Evolutionary conservation across 768 basidiomycete species (phyloP), one percentile per base, ranked within the genome.

Genomic region (Rhodocollybia butyracea): DNA sequence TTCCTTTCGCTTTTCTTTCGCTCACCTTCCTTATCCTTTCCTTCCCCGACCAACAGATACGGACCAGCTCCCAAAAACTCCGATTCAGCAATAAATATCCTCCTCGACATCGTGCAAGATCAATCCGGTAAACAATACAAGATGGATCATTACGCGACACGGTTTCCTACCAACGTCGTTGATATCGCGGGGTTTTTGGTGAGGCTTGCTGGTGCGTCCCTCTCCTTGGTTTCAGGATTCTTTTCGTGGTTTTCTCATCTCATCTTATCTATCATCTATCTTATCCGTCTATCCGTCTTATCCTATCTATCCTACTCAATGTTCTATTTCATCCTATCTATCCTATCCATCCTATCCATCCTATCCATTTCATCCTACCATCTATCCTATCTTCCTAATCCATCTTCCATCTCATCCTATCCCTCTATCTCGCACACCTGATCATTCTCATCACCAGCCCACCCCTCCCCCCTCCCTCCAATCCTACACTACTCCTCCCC

Each of bases 111-210:
- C 31, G 91, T 97, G 0, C 76, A 83, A 57, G 91, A 95, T 65
- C 90, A 89, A 61, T 89, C 88, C 5, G 91, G 90, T 2, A 94
- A 94, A 72, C 74, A 73, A 32, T 94, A 94, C 75, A 92, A 86
- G 68, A 98, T 98, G 96, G 96, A 99, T 66, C 88, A 96, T 68
- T 96, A 86, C 66, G 94, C 92, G 24, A 91, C 88, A 17, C 81
- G 96, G 27, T 96, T 89, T 71, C 96, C 96, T 0, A 98, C 96
- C 24, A 94, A 94, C 63, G 86, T 92, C 11, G 63, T 86, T 30
- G 95, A 98, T 64, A 88, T 98, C 52, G 94, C 89, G 2, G 75
- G 82, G 21, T 95, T 96, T 64, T 77, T 98, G 30, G 85, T 86
- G 40, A 85, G 89, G 36, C 76, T 96, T 3, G 75, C 83, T 22